Conservation (phyloP, 345 rosid species). For the Noccaea caerulescens region DNA sequence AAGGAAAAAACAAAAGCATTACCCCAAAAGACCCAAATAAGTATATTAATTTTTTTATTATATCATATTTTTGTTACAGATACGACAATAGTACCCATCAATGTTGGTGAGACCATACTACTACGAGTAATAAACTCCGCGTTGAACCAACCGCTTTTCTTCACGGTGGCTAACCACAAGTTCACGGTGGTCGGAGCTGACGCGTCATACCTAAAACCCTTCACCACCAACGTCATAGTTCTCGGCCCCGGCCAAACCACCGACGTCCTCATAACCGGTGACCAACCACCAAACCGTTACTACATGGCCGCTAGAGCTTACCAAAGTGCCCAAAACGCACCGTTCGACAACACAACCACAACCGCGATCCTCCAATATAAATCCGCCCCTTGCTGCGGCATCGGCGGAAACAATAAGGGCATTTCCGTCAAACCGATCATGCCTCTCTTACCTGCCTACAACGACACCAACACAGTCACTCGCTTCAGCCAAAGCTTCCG, state of each 20-base stretch:
- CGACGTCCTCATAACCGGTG: conserved; percentile 78
- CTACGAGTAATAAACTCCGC: conserved; percentile 88
- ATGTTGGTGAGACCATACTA: conserved; percentile 79
- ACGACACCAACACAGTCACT: conserved; percentile 77
- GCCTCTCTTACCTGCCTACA: conserved; percentile 78
- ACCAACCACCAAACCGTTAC: conserved; percentile 71
- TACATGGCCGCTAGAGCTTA: conserved; percentile 90
- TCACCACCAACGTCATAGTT: conserved; percentile 75
- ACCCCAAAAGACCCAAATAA: background rate
- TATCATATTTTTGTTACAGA: conserved; percentile 49
- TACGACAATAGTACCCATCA: conserved; percentile 75
- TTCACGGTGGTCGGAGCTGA: conserved; percentile 92
- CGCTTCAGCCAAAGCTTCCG: conserved; percentile 57
- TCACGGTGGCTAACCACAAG: conserved; percentile 79
- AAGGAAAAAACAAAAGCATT: conserved; percentile 5
- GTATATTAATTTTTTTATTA: background rate
- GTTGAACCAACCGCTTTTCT: conserved; percentile 80
- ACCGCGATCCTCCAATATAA: conserved; percentile 93
- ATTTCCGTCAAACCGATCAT: conserved; percentile 52
- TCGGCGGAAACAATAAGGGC: conserved; percentile 43
- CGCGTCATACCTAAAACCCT: conserved; percentile 79
- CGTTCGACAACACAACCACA: conserved; percentile 86
- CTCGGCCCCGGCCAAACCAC: conserved; percentile 97
- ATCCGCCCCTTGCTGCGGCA: conserved; percentile 68
- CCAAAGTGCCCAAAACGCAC: conserved; percentile 74